Evolutionary conservation across 306 rosid genomes (phyloP).

Genomic region (Nissolia schottii): DNA sequence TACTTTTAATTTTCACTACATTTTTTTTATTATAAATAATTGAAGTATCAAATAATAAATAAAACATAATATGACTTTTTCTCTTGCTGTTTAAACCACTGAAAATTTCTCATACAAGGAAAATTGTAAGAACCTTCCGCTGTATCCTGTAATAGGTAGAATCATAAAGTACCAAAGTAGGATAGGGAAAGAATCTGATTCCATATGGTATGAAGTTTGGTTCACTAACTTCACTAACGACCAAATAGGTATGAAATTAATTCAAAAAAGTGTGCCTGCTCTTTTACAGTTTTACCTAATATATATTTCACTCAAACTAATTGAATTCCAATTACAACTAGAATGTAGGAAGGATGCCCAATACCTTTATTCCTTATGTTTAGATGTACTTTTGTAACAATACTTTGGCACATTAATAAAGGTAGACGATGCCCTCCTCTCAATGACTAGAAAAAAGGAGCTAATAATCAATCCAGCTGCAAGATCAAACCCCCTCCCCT

Average conservation of each 20-base stretch:
- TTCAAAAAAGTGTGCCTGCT: neutral
- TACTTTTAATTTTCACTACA: too few species aligned
- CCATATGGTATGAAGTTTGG: too few species aligned
- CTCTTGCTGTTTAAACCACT: too few species aligned
- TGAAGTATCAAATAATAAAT: too few species aligned
- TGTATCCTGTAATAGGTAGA: neutral
- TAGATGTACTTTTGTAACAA: slow-evolving; percentile 9
- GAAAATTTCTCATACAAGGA: too few species aligned
- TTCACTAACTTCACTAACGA: too few species aligned
- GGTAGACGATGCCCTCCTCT: neutral
- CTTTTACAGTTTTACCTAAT: too few species aligned
- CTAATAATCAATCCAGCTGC: neutral
- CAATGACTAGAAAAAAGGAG: neutral
- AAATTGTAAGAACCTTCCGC: neutral
- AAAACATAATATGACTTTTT: too few species aligned
- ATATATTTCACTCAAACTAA: neutral
- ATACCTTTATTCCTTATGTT: slow-evolving; percentile 22
- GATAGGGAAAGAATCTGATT: neutral
- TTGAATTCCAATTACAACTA: neutral
- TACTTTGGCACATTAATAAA: slow-evolving; percentile 2
- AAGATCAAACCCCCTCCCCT: neutral
- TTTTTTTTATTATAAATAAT: too few species aligned
- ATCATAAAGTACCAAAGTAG: neutral
- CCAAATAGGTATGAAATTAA: neutral
- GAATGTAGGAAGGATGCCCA: neutral